A percentile compares a stretch with the other conserved stretches of the same genome.
These are phyloP conservation scores for Fusarium sp. DNA, from an alignment of 2,329 filamentous ascomycete genomes.

Conservation along the genomic window DNA sequence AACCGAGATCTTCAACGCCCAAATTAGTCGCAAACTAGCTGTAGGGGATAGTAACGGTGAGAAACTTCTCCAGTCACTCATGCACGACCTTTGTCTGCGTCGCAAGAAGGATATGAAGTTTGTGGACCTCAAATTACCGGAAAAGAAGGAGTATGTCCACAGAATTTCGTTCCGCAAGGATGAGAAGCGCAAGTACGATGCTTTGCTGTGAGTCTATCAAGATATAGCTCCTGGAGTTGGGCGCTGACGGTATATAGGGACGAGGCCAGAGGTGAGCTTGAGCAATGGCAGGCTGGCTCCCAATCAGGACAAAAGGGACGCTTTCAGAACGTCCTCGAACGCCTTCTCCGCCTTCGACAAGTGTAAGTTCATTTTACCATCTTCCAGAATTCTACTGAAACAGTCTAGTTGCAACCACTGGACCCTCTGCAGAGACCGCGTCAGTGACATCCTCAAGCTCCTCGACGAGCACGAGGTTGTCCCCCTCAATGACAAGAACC, in stretches of 20 bases:
- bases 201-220: slow-evolving; percentile 68
- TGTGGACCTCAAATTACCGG: slow-evolving; percentile 82
- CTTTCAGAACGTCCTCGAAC: slow-evolving; percentile 83
- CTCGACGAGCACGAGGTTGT: slow-evolving; percentile 78
- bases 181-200: slow-evolving; percentile 83
- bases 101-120: slow-evolving; percentile 91
- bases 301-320: slow-evolving; percentile 62
- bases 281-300: slow-evolving; percentile 66
- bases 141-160: slow-evolving; percentile 83
- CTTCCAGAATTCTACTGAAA: slow-evolving; percentile 11
- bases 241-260: slow-evolving; percentile 57
- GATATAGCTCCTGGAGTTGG: rapidly evolving
- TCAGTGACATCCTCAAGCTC: slow-evolving; percentile 78
- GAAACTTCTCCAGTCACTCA: slow-evolving; percentile 78
- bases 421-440: slow-evolving; percentile 81
- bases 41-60: slow-evolving; percentile 69
- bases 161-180: slow-evolving; percentile 79
- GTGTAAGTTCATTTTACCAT: slow-evolving; percentile 58
- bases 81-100: slow-evolving; percentile 84
- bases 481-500: slow-evolving; percentile 78
- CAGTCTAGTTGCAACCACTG: slow-evolving; percentile 80
- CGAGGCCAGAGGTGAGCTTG: slow-evolving; percentile 80
- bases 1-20: slow-evolving; percentile 77
- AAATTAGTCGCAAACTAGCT: slow-evolving; percentile 73
- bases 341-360: slow-evolving; percentile 85